Percentiles rank a stretch among this genome's conserved stretches.
Evolutionary conservation across 2,329 filamentous ascomycete genomes (phyloP).

Genomic region (Didymellaceae sp.): DNA sequence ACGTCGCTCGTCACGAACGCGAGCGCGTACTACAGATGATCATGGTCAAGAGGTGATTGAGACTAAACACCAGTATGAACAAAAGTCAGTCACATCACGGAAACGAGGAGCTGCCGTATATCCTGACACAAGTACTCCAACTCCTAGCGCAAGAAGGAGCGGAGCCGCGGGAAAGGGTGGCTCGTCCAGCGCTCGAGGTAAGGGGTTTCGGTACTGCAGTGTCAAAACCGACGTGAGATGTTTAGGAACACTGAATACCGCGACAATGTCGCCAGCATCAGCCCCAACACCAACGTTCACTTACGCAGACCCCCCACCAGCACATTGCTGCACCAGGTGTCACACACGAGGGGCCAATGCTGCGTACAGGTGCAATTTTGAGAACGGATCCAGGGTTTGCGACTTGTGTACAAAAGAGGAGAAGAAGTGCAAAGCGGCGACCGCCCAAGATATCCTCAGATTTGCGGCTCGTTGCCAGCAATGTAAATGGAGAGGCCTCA

Average conservation of each 20-base stretch:
- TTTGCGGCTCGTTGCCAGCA: constrained; percentile 23
- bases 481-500: constrained; percentile 24
- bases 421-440: constrained; percentile 16
- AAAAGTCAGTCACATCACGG: not conserved
- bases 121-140: not conserved
- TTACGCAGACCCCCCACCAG: constrained; percentile 10
- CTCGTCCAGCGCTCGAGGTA: not conserved
- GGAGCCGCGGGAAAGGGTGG: not conserved
- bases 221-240: not conserved
- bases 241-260: not conserved
- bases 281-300: not conserved
- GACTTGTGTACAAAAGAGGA: constrained; percentile 14
- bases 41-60: not conserved
- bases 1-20: constrained; percentile 1
- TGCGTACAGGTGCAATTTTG: constrained; percentile 22
- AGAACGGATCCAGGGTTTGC: constrained; percentile 14
- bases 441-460: constrained; percentile 13
- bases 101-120: constrained; percentile 2
- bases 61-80: not conserved
- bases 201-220: not conserved
- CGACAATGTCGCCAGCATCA: not conserved
- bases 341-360: constrained; percentile 24
- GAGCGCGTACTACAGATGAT: not conserved
- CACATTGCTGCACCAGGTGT: constrained; percentile 22
- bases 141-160: not conserved